phyloP scores from a whole-genome alignment of 1,139 yeast genomes.

The Geotrichum candidum region DNA sequence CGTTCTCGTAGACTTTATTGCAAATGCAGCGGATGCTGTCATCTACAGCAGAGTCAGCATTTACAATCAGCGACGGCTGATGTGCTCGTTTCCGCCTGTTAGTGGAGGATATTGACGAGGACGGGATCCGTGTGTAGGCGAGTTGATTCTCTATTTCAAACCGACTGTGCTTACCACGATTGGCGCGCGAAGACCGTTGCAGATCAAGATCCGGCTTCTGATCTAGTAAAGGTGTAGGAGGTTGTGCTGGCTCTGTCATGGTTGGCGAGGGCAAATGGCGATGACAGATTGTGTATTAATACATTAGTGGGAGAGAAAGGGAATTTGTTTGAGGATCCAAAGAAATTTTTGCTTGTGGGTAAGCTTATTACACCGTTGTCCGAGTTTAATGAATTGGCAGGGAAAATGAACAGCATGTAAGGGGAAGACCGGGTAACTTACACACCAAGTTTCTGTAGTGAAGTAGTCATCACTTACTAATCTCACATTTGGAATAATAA shows the following conservation, averaged over 20 bases:
- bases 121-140: background rate
- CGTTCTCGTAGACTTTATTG: conserved; percentile 51
- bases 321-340: background rate
- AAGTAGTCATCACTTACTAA: background rate
- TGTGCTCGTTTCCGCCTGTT: background rate
- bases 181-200: conserved; percentile 42
- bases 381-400: background rate
- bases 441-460: too few relatives aligned
- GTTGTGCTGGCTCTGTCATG: background rate
- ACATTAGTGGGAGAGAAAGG: background rate
- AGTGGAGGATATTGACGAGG: background rate
- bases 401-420: background rate
- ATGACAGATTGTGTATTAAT: background rate
- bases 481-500: too few relatives aligned
- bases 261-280: background rate
- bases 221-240: background rate
- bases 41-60: conserved; percentile 9
- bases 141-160: conserved; percentile 29
- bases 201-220: background rate
- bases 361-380: background rate
- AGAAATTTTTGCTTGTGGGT: background rate
- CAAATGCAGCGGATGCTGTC: conserved; percentile 51
- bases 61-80: background rate
- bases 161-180: conserved; percentile 40
- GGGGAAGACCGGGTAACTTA: background rate